Conservation (phyloP, 108 stramenopile species). For the Fragilariopsis cylindrus region DNA sequence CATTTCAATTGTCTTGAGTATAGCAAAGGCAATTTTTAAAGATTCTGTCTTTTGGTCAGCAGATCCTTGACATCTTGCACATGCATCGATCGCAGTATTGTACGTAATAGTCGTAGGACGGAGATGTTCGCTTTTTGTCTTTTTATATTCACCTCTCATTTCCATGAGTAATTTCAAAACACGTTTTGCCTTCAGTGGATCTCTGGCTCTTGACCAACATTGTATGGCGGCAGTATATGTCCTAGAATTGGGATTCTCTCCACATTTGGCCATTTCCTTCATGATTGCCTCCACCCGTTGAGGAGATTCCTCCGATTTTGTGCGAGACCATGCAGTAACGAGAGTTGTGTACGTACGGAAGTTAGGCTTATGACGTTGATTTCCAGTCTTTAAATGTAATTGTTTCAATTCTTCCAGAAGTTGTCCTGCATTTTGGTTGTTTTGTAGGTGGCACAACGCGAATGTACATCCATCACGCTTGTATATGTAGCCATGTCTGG, state of each 20-base stretch:
- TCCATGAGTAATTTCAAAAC: slow-evolving; percentile 52
- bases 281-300: slow-evolving; percentile 34
- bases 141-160: slow-evolving; percentile 52
- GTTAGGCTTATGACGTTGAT: slow-evolving; percentile 38
- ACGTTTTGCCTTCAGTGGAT: slow-evolving; percentile 32
- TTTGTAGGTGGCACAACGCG: slow-evolving; percentile 36
- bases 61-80: slow-evolving; percentile 39
- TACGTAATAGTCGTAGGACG: slow-evolving; percentile 47
- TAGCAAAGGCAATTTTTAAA: slow-evolving; percentile 55
- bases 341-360: slow-evolving; percentile 38
- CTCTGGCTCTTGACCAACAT: slow-evolving; percentile 32
- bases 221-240: slow-evolving; percentile 60
- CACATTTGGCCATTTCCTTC: slow-evolving; percentile 33
- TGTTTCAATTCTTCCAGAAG: slow-evolving; percentile 48
- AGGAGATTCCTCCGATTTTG: slow-evolving; percentile 26
- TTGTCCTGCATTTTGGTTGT: slow-evolving; percentile 40
- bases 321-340: slow-evolving; percentile 44
- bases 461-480: slow-evolving; percentile 56
- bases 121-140: slow-evolving; percentile 20
- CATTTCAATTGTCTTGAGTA: slow-evolving; percentile 34
- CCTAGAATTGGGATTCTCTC: slow-evolving; percentile 42
- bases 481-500: slow-evolving; percentile 63
- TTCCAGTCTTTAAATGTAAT: slow-evolving; percentile 23
- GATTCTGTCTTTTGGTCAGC: slow-evolving; percentile 35
- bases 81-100: slow-evolving; percentile 55